Percentiles rank a stretch among this genome's conserved stretches.
Evolutionary conservation across 2,329 filamentous ascomycete species (phyloP).

Genomic region (Alternaria tenuissima): DNA sequence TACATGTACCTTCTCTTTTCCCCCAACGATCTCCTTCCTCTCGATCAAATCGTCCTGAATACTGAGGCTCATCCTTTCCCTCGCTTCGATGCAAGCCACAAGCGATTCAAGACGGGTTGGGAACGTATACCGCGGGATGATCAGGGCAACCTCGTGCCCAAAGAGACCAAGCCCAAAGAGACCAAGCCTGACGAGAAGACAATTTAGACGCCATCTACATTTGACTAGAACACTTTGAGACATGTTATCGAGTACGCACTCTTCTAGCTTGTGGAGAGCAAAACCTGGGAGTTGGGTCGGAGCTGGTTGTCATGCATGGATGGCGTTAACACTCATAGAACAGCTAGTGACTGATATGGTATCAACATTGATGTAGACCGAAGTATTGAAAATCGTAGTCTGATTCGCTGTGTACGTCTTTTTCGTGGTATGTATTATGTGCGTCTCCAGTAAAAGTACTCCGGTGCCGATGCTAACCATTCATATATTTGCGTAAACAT

Average conservation of each 20-base stretch:
- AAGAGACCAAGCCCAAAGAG: slow-evolving; percentile 24
- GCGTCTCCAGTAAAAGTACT: slow-evolving; percentile 1
- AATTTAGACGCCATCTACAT: background rate
- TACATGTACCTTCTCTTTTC: slow-evolving; percentile 97
- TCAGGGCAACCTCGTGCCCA: slow-evolving; percentile 38
- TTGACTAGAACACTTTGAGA: background rate
- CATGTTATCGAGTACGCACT: background rate
- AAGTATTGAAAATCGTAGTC: background rate
- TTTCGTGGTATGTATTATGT: background rate
- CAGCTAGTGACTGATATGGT: background rate
- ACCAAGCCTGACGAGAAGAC: slow-evolving; percentile 8
- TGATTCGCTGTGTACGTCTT: background rate
- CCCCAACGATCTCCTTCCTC: slow-evolving; percentile 78
- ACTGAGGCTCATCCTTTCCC: slow-evolving; percentile 95
- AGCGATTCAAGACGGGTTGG: slow-evolving; percentile 82
- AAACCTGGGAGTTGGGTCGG: background rate
- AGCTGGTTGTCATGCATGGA: background rate
- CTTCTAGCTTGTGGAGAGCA: background rate
- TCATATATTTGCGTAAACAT: slow-evolving; percentile 4
- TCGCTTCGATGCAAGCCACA: slow-evolving; percentile 78
- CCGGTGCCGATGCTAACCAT: slow-evolving; percentile 4
- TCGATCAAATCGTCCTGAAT: slow-evolving; percentile 91
- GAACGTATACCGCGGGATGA: slow-evolving; percentile 68
- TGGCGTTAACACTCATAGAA: background rate
- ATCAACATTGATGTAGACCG: background rate